Conservation (phyloP, 2,329 filamentous ascomycete genomes). For the Neofusicoccum umdonicola region DNA sequence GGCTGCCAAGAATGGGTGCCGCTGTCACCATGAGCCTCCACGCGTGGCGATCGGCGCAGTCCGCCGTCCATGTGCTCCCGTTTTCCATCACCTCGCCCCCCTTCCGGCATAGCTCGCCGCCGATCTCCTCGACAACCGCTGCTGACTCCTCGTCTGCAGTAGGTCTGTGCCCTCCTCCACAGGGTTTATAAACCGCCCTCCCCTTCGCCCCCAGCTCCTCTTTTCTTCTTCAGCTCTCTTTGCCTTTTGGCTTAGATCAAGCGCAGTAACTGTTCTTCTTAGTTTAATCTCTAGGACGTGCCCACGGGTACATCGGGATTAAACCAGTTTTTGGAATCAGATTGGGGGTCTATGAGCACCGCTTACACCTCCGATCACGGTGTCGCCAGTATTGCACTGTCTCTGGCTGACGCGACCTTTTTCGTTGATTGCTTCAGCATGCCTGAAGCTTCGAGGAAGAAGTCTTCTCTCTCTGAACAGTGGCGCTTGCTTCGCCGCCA, state of each 20-base stretch:
- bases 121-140: no score
- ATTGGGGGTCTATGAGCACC: background rate
- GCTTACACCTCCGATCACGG: background rate
- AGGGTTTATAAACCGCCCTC: background rate
- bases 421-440: slow-evolving; percentile 1
- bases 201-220: background rate
- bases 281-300: background rate
- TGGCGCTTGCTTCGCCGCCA: background rate
- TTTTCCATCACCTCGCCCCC: no score
- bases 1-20: no score
- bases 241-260: slow-evolving; percentile 5
- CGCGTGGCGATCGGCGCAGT: no score
- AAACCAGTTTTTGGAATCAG: background rate
- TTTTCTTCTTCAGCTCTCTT: slow-evolving; percentile 4
- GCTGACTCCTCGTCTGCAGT: no score
- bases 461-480: background rate
- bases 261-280: background rate
- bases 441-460: background rate
- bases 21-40: no score
- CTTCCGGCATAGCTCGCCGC: no score
- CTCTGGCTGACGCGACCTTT: background rate
- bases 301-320: background rate
- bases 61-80: no score
- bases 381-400: background rate
- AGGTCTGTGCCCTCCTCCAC: no score